Percentiles rank a stretch among this genome's conserved stretches.
These are phyloP conservation scores for Tetraselmis chui DNA, from an alignment of 139 green algal genomes.

Conservation along the genomic window DNA sequence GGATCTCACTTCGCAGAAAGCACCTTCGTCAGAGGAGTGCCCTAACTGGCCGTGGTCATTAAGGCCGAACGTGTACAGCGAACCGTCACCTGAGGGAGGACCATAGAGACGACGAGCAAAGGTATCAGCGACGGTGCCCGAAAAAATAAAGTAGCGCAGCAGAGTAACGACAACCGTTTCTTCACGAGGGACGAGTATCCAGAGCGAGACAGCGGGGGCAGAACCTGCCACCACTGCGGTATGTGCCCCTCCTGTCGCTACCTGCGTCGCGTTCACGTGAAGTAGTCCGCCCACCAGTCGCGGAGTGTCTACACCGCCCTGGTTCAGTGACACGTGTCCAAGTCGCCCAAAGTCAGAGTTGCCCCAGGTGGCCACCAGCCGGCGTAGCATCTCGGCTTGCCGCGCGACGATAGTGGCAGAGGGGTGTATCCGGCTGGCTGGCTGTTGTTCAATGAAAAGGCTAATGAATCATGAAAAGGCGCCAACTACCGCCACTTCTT, in stretches of 20 bases:
- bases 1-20: not conserved
- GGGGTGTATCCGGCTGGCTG: no score
- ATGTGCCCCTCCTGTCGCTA: conserved; percentile 55
- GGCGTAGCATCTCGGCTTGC: not conserved
- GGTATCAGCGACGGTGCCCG: not conserved
- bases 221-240: conserved; percentile 46
- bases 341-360: conserved; percentile 38
- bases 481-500: no score
- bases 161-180: no score
- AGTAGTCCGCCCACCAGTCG: conserved; percentile 32
- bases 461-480: no score
- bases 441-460: no score
- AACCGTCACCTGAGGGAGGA: conserved; percentile 36
- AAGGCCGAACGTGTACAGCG: conserved; percentile 56
- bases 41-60: conserved; percentile 63
- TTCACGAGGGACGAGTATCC: no score
- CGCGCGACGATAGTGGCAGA: no score
- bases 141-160: no score
- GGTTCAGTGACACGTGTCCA: conserved; percentile 23
- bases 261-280: conserved; percentile 23
- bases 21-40: conserved; percentile 12
- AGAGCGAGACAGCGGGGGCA: no score
- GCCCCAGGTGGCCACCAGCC: conserved; percentile 18
- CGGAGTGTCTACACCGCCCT: conserved; percentile 21
- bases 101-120: not conserved